Conservation (phyloP, 768 basidiomycete genomes). For the Sarcomyxa edulis region DNA sequence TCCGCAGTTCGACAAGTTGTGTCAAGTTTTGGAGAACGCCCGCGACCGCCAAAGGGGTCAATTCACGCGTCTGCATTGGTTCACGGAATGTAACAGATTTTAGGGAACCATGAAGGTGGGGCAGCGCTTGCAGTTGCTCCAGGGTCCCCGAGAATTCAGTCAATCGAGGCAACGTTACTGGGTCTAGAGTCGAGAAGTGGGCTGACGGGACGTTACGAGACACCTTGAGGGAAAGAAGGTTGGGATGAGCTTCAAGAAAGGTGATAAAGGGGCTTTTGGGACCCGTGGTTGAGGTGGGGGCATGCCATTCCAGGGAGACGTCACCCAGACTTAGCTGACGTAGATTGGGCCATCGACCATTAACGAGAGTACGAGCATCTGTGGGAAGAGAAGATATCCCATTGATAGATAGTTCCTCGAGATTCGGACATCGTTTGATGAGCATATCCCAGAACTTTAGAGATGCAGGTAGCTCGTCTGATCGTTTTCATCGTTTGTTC, state of each 20-base stretch:
- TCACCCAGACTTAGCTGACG: constrained; percentile 60
- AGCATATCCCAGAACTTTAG: constrained; percentile 69
- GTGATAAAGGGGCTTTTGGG: constrained; percentile 55
- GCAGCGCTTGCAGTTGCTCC: constrained; percentile 59
- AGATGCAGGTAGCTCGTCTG: constrained; percentile 48
- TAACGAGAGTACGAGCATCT: constrained; percentile 49
- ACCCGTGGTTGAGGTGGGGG: constrained; percentile 26
- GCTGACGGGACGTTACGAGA: constrained; percentile 50
- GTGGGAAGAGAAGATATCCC: constrained; percentile 49
- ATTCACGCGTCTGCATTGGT: constrained; percentile 60
- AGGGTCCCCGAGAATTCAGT: constrained; percentile 64
- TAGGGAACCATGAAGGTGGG: constrained; percentile 42
- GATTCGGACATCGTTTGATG: constrained; percentile 53
- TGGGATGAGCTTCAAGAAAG: constrained; percentile 64
- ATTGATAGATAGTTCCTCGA: constrained; percentile 59
- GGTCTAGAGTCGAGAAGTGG: constrained; percentile 45
- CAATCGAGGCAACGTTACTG: constrained; percentile 40
- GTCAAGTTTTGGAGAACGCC: constrained; percentile 53
- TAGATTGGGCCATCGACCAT: constrained; percentile 65
- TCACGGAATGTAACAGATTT: constrained; percentile 60
- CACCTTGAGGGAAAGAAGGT: constrained; percentile 42
- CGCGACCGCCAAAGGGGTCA: constrained; percentile 57
- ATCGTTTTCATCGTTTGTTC: too few species aligned
- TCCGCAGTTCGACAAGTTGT: constrained; percentile 51
- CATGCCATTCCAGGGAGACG: constrained; percentile 54